A percentile compares a stretch with the other conserved stretches of the same genome.
These are phyloP conservation scores for Trichophyton mentagrophytes DNA, from an alignment of 2,329 filamentous ascomycete genomes.

Conservation along the genomic window DNA sequence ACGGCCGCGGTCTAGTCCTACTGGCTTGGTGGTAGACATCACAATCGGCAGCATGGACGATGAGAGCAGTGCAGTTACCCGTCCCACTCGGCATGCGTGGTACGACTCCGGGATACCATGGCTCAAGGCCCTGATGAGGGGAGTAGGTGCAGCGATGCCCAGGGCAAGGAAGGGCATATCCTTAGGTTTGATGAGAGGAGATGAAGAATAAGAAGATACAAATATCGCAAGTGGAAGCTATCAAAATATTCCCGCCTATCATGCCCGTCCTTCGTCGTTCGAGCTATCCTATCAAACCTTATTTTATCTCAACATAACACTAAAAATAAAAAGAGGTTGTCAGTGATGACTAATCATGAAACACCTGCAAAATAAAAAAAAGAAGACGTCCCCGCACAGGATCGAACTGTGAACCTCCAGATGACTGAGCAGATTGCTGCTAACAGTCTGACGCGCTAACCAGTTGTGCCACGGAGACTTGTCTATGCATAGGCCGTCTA, in stretches of 20 bases:
- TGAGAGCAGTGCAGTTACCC: constrained; percentile 14
- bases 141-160: not conserved
- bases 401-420: constrained; percentile 6
- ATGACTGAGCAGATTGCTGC: constrained; percentile 1
- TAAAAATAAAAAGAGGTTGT: not conserved
- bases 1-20: constrained; percentile 7
- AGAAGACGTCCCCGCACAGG: constrained; percentile 5
- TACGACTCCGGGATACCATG: constrained; percentile 17
- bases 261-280: too few relatives aligned
- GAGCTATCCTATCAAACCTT: too few relatives aligned
- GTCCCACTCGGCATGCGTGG: constrained; percentile 15
- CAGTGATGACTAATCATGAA: not conserved
- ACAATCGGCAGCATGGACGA: constrained; percentile 18
- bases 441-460: constrained; percentile 6
- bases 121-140: constrained; percentile 10
- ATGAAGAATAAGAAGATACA: not conserved
- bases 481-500: constrained; percentile 2
- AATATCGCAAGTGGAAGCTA: not conserved
- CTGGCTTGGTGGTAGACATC: constrained; percentile 15
- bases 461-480: constrained; percentile 7
- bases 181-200: not conserved
- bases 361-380: not conserved
- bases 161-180: not conserved
- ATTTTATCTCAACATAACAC: too few relatives aligned
- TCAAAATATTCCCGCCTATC: not conserved